These are phyloP conservation scores for Orbilia javanica DNA, from an alignment of 2,329 filamentous ascomycete species.

Conservation along the genomic window DNA sequence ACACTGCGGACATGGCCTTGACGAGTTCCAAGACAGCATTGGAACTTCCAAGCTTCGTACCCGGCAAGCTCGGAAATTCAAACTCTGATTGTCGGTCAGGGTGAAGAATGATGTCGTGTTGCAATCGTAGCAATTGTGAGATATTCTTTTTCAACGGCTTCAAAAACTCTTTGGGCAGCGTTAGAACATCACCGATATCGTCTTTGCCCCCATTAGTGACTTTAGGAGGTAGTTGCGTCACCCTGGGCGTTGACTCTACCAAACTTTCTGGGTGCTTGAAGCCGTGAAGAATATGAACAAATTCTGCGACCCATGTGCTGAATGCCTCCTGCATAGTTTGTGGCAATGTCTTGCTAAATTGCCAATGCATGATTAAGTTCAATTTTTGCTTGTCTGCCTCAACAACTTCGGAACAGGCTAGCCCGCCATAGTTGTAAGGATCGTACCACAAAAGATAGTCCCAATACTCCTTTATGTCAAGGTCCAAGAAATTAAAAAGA, in stretches of 20 bases:
- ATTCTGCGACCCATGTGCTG: conserved; percentile 92
- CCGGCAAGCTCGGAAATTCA: conserved; percentile 82
- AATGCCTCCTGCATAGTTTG: conserved; percentile 83
- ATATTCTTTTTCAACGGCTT: conserved; percentile 93
- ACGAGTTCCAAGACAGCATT: conserved; percentile 91
- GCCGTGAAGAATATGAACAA: conserved; percentile 91
- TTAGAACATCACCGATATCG: conserved; percentile 71
- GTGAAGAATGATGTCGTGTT: conserved; percentile 89
- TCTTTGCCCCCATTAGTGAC: conserved; percentile 69
- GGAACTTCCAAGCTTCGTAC: conserved; percentile 72
- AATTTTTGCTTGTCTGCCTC: conserved; percentile 75
- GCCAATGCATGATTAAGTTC: conserved; percentile 98
- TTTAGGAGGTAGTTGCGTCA: conserved; percentile 75
- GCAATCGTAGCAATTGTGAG: conserved; percentile 80
- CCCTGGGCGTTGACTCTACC: conserved; percentile 68
- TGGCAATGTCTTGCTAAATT: conserved; percentile 90
- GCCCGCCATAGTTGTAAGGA: conserved; percentile 97
- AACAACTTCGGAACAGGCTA: conserved; percentile 83
- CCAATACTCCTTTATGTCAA: conserved; percentile 99
- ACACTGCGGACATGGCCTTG: conserved; percentile 91
- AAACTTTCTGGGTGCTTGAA: conserved; percentile 76
- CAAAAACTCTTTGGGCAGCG: conserved; percentile 85
- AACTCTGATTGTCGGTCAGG: conserved; percentile 89
- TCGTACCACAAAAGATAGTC: conserved; percentile 99
- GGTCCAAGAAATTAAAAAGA: conserved; percentile 94